These are phyloP conservation scores for Solanum appendiculatum DNA, from an alignment of 257 asterid species.

Conservation along the genomic window DNA sequence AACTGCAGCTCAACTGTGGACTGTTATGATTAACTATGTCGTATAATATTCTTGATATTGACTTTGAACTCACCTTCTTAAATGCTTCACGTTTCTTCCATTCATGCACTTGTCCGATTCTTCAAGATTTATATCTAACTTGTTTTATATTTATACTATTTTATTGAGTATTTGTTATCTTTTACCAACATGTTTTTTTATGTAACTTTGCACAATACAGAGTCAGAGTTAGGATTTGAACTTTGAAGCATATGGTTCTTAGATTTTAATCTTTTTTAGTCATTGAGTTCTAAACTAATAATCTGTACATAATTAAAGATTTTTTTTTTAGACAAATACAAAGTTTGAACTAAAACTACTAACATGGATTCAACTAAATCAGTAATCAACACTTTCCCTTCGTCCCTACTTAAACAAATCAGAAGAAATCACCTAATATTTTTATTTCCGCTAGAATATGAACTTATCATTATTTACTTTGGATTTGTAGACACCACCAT, in stretches of 20 bases:
- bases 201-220: not conserved
- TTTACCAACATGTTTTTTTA: not conserved
- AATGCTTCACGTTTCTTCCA: not conserved
- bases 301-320: not conserved
- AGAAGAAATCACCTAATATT: not conserved
- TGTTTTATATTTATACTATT: not conserved
- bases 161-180: not conserved
- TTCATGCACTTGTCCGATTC: not conserved
- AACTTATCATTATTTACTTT: too few species aligned
- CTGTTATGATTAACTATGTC: not conserved
- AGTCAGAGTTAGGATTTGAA: not conserved
- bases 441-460: not conserved
- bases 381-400: not conserved
- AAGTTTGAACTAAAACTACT: not conserved
- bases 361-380: too few species aligned
- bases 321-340: too few species aligned
- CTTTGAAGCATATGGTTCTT: not conserved
- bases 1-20: not conserved
- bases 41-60: not conserved
- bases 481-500: conserved; percentile 66
- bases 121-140: not conserved
- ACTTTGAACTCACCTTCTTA: not conserved
- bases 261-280: not conserved
- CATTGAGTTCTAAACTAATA: not conserved
- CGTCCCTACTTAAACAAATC: not conserved